These are phyloP conservation scores for Hypericum perforatum DNA, from an alignment of 345 rosid genomes.

Conservation along the genomic window DNA sequence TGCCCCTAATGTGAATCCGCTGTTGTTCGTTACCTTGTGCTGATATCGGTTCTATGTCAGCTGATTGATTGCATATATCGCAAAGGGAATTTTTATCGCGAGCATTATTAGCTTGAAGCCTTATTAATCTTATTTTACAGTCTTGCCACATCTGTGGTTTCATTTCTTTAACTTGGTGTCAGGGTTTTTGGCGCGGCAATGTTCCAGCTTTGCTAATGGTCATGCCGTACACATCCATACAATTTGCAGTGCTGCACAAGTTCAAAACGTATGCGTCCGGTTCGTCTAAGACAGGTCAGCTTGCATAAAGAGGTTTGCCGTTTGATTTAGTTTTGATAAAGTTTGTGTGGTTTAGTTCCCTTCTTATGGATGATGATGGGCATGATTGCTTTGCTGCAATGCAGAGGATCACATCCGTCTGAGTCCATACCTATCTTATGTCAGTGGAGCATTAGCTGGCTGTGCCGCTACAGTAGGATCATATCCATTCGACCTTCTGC, in stretches of 20 bases:
- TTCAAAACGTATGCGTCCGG: conserved; percentile 73
- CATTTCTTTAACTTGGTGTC: conserved; percentile 10
- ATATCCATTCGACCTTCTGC: conserved; percentile 89
- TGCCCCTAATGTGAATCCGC: too few species aligned
- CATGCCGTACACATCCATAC: conserved; percentile 92
- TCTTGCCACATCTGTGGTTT: too few species aligned
- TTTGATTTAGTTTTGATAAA: too few species aligned
- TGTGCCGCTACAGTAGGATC: conserved; percentile 96
- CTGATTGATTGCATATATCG: too few species aligned
- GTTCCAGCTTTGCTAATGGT: conserved; percentile 97
- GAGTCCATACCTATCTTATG: conserved; percentile 72
- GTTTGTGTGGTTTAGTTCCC: too few species aligned
- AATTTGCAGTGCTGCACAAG: conserved; percentile 74
- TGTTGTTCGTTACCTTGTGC: too few species aligned
- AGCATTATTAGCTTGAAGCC: too few species aligned
- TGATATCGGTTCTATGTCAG: too few species aligned
- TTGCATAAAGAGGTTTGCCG: neutral
- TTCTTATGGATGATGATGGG: neutral
- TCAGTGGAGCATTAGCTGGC: conserved; percentile 89
- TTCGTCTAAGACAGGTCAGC: conserved; percentile 77
- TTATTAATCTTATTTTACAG: too few species aligned
- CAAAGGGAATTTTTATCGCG: too few species aligned
- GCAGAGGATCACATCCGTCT: conserved; percentile 81
- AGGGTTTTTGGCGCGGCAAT: conserved; percentile 99
- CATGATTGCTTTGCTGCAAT: conserved; percentile 9